These are phyloP conservation scores for Gnetum montanum DNA, from an alignment of 75 land plant species.

Conservation along the genomic window DNA sequence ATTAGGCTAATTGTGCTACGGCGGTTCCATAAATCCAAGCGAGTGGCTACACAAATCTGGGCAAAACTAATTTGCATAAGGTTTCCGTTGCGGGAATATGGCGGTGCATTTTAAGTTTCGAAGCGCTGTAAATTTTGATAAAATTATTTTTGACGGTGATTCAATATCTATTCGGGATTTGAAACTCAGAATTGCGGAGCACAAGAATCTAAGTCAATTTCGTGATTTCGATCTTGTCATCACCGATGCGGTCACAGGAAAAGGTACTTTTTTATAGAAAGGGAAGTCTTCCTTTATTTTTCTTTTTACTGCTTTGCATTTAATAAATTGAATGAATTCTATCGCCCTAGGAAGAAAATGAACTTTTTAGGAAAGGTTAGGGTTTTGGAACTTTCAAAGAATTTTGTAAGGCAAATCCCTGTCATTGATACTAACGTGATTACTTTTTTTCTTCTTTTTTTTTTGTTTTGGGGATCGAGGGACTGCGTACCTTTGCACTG, in stretches of 20 bases:
- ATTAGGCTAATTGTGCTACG: too few species aligned
- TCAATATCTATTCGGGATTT: slow-evolving; percentile 53
- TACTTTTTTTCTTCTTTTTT: too few species aligned
- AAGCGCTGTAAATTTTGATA: slow-evolving; percentile 64
- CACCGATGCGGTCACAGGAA: slow-evolving; percentile 50
- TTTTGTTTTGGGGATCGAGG: too few species aligned
- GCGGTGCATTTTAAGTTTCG: slow-evolving; percentile 76
- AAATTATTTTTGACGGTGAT: slow-evolving; percentile 45
- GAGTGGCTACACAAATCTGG: too few species aligned
- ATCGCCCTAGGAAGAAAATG: neutral
- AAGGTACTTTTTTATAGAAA: too few species aligned
- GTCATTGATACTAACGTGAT: too few species aligned
- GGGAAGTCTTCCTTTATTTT: neutral
- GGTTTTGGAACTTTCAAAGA: neutral
- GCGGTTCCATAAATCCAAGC: too few species aligned
- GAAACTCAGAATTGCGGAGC: slow-evolving; percentile 40
- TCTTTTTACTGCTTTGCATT: slow-evolving; percentile 4
- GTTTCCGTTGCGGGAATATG: slow-evolving; percentile 15
- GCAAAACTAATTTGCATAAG: too few species aligned
- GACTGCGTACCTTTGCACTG: too few species aligned
- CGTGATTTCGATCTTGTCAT: slow-evolving; percentile 65
- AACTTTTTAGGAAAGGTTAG: neutral
- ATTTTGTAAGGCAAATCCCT: too few species aligned
- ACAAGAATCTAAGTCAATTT: slow-evolving; percentile 44
- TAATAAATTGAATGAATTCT: neutral